Conservation (phyloP, 2,329 filamentous ascomycete genomes). For the Anthostomella pinea region DNA sequence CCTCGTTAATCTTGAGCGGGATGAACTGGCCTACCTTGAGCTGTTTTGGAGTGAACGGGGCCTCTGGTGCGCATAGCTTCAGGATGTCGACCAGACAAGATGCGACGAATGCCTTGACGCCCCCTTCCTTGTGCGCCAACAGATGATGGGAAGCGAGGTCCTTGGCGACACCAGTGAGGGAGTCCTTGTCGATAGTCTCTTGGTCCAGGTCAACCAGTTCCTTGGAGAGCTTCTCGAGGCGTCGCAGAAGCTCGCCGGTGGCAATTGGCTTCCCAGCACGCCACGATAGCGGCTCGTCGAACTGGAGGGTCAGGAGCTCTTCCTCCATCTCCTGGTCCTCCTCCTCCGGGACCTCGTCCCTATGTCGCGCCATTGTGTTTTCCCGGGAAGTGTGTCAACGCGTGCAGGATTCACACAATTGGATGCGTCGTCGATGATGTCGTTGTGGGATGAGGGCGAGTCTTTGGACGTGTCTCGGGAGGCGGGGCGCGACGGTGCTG, state of each 20-base stretch:
- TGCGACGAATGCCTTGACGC: slow-evolving; percentile 84
- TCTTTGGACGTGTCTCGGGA: background rate
- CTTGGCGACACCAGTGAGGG: slow-evolving; percentile 78
- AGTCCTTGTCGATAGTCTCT: slow-evolving; percentile 78
- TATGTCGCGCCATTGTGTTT: slow-evolving; percentile 38
- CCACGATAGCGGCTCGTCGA: slow-evolving; percentile 87
- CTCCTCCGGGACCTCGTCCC: slow-evolving; percentile 38
- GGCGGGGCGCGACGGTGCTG: too few relatives aligned
- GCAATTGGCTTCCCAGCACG: slow-evolving; percentile 86
- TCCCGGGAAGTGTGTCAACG: background rate
- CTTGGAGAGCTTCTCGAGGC: slow-evolving; percentile 75
- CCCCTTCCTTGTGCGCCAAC: slow-evolving; percentile 86
- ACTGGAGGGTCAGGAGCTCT: slow-evolving; percentile 57
- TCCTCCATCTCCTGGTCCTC: slow-evolving; percentile 38
- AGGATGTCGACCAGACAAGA: slow-evolving; percentile 92
- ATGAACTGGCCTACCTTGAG: slow-evolving; percentile 65
- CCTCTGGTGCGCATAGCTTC: slow-evolving; percentile 88
- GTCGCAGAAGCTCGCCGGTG: slow-evolving; percentile 75
- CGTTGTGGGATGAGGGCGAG: too few relatives aligned
- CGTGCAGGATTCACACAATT: too few relatives aligned
- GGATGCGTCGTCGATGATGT: background rate
- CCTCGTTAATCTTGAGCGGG: background rate
- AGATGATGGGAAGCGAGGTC: slow-evolving; percentile 81
- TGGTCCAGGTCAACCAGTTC: slow-evolving; percentile 87
- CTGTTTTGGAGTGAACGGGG: slow-evolving; percentile 86